phyloP scores from a whole-genome alignment of 140 eudicot genomes.

The Senecio squalidus region DNA sequence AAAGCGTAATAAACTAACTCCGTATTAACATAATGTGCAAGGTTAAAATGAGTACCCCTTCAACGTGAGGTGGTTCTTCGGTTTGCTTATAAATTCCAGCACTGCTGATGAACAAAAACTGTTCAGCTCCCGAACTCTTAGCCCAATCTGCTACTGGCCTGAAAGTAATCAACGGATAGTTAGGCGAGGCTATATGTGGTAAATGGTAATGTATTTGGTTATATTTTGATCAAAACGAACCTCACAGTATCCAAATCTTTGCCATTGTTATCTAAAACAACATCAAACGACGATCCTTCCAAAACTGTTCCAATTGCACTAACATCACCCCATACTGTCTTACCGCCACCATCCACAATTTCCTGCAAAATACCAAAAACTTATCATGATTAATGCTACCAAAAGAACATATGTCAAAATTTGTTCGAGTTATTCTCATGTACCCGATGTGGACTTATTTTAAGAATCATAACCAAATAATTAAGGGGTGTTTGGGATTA shows the following conservation, averaged over 20 bases:
- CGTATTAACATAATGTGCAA: not conserved
- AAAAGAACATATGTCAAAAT: not conserved
- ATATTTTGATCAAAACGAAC: conserved; percentile 28
- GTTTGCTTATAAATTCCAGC: conserved; percentile 95
- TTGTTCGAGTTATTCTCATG: not conserved
- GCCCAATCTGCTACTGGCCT: conserved; percentile 99
- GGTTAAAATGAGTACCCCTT: conserved; percentile 58
- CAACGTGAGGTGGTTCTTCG: conserved; percentile 94
- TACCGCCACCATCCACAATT: conserved; percentile 86
- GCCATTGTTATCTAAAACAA: conserved; percentile 96
- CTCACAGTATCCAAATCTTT: conserved; percentile 90
- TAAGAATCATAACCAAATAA: not conserved
- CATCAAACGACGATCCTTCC: conserved; percentile 73
- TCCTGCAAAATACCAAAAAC: conserved; percentile 42
- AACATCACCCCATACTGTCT: conserved; percentile 90
- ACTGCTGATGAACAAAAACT: conserved; percentile 87
- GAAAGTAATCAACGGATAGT: conserved; percentile 3
- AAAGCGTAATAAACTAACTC: too few species aligned
- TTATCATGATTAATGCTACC: not conserved
- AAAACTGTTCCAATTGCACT: conserved; percentile 71
- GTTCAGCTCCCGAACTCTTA: conserved; percentile 66
- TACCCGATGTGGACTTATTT: too few species aligned
- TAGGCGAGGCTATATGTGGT: not conserved
- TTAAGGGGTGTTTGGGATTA: not conserved
- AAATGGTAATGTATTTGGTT: not conserved